phyloP scores from a whole-genome alignment of 139 green algal genomes.

The Micractinium conductrix region DNA sequence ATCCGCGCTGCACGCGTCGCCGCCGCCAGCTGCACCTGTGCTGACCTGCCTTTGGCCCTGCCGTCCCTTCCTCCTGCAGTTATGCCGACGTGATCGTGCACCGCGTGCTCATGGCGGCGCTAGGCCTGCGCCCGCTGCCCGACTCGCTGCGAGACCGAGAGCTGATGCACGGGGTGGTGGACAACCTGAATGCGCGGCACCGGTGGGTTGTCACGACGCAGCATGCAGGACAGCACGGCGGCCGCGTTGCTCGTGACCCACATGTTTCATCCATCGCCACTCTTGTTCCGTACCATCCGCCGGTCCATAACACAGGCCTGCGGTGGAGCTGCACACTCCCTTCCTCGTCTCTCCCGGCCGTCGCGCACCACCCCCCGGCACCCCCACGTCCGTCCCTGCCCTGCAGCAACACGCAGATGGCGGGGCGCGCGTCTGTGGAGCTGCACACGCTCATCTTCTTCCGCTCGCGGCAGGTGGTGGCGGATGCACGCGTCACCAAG shows the following conservation, averaged over 20 bases:
- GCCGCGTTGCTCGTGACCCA: too few relatives aligned
- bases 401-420: slow-evolving; percentile 88
- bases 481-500: slow-evolving; percentile 83
- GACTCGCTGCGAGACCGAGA: slow-evolving; percentile 54
- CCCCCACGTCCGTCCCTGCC: too few relatives aligned
- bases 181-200: slow-evolving; percentile 94
- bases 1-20: not conserved
- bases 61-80: slow-evolving; percentile 46
- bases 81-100: slow-evolving; percentile 97
- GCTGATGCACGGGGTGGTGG: slow-evolving; percentile 61
- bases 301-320: too few relatives aligned
- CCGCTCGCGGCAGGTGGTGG: slow-evolving; percentile 51
- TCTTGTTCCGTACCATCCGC: too few relatives aligned
- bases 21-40: not conserved
- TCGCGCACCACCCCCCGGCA: too few relatives aligned
- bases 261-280: too few relatives aligned
- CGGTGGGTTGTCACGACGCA: too few relatives aligned
- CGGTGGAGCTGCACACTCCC: too few relatives aligned
- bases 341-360: too few relatives aligned
- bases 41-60: not conserved
- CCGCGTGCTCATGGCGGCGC: slow-evolving; percentile 81
- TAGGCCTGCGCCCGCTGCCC: slow-evolving; percentile 80
- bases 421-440: slow-evolving; percentile 89
- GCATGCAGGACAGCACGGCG: too few relatives aligned
- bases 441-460: slow-evolving; percentile 99